phyloP scores from a whole-genome alignment of 2,329 filamentous ascomycete genomes.

The Nemania bipapillata region DNA sequence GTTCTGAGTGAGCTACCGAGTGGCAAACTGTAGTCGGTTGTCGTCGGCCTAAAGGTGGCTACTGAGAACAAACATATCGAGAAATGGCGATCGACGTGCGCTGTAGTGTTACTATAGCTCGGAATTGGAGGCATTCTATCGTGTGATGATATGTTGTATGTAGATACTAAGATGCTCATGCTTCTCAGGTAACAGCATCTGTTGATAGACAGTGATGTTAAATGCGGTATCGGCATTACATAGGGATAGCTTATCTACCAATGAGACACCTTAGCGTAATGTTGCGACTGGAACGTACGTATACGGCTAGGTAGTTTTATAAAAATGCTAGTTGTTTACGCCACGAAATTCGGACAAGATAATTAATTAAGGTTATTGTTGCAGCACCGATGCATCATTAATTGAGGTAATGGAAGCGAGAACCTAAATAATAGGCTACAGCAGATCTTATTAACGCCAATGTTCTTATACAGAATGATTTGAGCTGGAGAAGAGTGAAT shows the following conservation, averaged over 20 bases:
- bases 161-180: neutral
- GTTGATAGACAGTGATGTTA: neutral
- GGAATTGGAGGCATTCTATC: neutral
- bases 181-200: neutral
- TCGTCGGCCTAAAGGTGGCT: neutral
- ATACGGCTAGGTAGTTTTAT: too few species aligned
- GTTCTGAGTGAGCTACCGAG: too few species aligned
- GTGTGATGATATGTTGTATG: neutral
- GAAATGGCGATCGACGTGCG: too few species aligned
- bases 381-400: too few species aligned
- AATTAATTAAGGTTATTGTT: too few species aligned
- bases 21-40: slow-evolving; percentile 8
- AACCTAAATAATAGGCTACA: too few species aligned
- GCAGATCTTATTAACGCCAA: too few species aligned
- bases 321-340: too few species aligned
- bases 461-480: too few species aligned
- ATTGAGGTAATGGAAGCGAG: too few species aligned
- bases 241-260: neutral
- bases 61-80: neutral
- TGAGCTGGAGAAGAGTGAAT: too few species aligned
- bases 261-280: neutral
- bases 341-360: too few species aligned
- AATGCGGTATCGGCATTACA: slow-evolving; percentile 11
- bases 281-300: neutral
- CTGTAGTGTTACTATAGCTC: neutral